phyloP scores from a whole-genome alignment of 257 asterid species.

The Buddleja alternifolia region DNA sequence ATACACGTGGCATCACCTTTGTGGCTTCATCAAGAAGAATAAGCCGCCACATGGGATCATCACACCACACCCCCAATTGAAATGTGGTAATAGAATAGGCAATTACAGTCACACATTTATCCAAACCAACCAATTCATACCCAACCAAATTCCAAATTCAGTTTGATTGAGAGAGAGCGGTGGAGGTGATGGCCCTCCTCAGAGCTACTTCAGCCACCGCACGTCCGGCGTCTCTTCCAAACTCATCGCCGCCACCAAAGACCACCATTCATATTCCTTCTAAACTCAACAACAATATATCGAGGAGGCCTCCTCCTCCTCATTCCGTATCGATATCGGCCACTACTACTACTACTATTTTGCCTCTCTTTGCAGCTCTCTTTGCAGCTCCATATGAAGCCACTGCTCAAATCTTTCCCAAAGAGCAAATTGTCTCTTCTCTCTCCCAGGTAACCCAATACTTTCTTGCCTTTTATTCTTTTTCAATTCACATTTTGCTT shows the following conservation, averaged over 20 bases:
- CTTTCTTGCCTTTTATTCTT: too few species aligned
- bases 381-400: slow-evolving; percentile 66
- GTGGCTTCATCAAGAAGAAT: neutral
- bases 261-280: slow-evolving; percentile 28
- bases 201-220: slow-evolving; percentile 89
- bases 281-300: slow-evolving; percentile 37
- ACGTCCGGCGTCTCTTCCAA: slow-evolving; percentile 47
- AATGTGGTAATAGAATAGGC: too few species aligned
- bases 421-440: slow-evolving; percentile 85
- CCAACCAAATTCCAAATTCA: slow-evolving; percentile 36
- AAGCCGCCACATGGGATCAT: too few species aligned
- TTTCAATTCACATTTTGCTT: too few species aligned
- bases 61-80: too few species aligned
- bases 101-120: too few species aligned
- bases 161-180: slow-evolving; percentile 22
- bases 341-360: slow-evolving; percentile 61
- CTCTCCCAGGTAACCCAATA: slow-evolving; percentile 93
- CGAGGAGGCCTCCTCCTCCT: slow-evolving; percentile 40
- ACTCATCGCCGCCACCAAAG: slow-evolving; percentile 40
- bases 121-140: too few species aligned
- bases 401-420: slow-evolving; percentile 68
- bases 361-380: slow-evolving; percentile 66
- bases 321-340: too few species aligned
- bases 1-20: slow-evolving; percentile 43
- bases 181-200: slow-evolving; percentile 68